These are phyloP conservation scores for Silene latifolia DNA, from an alignment of 148 eudicot genomes.

Conservation along the genomic window DNA sequence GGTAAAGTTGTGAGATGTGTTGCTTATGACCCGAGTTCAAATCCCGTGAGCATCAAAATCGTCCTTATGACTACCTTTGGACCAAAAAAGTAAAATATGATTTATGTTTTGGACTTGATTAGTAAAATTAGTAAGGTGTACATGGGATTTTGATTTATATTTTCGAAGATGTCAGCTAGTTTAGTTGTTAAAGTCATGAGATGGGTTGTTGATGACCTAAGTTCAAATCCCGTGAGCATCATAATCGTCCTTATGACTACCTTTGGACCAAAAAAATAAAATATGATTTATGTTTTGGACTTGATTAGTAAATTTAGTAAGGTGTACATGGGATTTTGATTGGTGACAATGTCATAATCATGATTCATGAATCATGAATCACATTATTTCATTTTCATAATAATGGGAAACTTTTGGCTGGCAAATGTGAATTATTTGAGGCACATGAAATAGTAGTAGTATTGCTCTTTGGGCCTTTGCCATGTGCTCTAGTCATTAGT, in stretches of 20 bases:
- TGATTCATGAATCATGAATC: neutral
- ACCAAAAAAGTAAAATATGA: too few species aligned
- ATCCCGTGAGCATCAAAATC: too few species aligned
- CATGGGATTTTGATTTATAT: slow-evolving; percentile 3
- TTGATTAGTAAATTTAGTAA: neutral
- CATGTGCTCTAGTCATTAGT: slow-evolving; percentile 12
- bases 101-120: neutral
- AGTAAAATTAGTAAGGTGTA: neutral
- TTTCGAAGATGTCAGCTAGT: too few species aligned
- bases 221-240: too few species aligned
- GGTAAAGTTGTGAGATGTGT: too few species aligned
- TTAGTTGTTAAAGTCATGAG: too few species aligned
- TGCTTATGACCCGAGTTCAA: too few species aligned
- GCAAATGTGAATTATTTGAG: slow-evolving; percentile 17
- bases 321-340: neutral
- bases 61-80: too few species aligned
- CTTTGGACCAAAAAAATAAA: too few species aligned
- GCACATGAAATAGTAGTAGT: slow-evolving; percentile 6
- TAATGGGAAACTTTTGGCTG: slow-evolving; percentile 2
- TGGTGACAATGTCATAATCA: slow-evolving; percentile 21
- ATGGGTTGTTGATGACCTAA: too few species aligned
- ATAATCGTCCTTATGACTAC: too few species aligned
- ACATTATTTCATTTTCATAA: neutral
- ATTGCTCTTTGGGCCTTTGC: neutral
- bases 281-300: neutral